phyloP scores from a whole-genome alignment of 2,329 filamentous ascomycete genomes.

The Nannizziopsis arthrosporioides region DNA sequence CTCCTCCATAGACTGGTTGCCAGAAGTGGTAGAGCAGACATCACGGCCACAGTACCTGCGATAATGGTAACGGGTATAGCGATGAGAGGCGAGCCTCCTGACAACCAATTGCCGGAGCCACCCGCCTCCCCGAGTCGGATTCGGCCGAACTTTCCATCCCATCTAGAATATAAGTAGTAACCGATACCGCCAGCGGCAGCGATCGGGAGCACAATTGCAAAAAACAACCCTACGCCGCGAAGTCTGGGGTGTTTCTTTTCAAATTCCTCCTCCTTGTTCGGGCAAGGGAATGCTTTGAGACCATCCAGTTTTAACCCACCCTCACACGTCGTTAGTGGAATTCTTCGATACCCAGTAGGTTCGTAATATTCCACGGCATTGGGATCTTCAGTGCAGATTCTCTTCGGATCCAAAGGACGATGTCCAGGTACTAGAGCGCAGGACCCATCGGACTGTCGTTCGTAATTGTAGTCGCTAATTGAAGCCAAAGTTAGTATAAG shows the following conservation, averaged over 20 bases:
- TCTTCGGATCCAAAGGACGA: conserved; percentile 48
- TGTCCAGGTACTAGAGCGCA: conserved; percentile 69
- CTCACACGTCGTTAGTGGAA: conserved; percentile 77
- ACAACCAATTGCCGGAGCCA: conserved; percentile 38
- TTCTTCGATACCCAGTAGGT: conserved; percentile 75
- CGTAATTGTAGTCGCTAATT: conserved; percentile 79
- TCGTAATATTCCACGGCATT: conserved; percentile 68
- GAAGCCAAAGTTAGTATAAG: conserved; percentile 3
- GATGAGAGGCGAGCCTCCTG: conserved; percentile 65
- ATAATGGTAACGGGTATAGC: conserved; percentile 70
- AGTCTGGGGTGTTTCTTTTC: conserved; percentile 55
- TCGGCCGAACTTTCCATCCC: conserved; percentile 81
- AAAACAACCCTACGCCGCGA: conserved; percentile 65
- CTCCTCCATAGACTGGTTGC: conserved; percentile 61
- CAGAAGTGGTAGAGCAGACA: conserved; percentile 63
- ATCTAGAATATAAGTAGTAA: conserved; percentile 75
- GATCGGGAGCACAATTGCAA: conserved; percentile 69
- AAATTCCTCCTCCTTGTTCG: conserved; percentile 71
- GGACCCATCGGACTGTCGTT: conserved; percentile 62
- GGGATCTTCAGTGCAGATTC: conserved; percentile 51
- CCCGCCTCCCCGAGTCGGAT: conserved; percentile 68
- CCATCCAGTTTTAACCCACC: conserved; percentile 67
- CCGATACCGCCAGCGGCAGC: conserved; percentile 58
- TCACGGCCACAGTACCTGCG: conserved; percentile 65
- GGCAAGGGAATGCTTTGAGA: conserved; percentile 53